Evolutionary conservation across 2,329 filamentous ascomycete species (phyloP).

Genomic region (Fusarium subtropicale): DNA sequence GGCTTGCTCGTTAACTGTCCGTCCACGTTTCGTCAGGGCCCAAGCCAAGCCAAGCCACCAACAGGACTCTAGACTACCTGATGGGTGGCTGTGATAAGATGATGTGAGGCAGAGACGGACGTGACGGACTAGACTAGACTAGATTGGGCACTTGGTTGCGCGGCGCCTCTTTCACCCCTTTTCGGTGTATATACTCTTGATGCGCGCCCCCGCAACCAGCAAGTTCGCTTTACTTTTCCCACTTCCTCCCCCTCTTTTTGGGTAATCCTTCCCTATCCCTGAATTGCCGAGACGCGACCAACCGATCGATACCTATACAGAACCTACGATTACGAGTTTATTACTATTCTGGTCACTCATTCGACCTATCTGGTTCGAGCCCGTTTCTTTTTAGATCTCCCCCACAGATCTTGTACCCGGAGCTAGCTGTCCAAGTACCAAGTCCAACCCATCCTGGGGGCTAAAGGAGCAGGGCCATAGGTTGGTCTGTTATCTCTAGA

Average conservation of each 20-base stretch:
- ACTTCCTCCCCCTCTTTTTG: constrained; percentile 4
- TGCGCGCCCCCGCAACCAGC: constrained; percentile 2
- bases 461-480: background rate
- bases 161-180: constrained; percentile 44
- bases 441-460: background rate
- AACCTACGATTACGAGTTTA: background rate
- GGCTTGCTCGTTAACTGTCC: background rate
- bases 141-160: constrained; percentile 33
- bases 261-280: background rate
- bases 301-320: background rate
- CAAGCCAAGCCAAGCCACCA: background rate
- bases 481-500: background rate
- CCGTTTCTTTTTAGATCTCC: background rate
- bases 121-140: background rate
- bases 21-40: background rate
- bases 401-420: background rate
- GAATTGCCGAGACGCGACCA: background rate
- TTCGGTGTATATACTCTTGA: constrained; percentile 40
- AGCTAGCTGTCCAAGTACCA: background rate
- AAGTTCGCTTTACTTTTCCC: background rate
- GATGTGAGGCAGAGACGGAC: background rate
- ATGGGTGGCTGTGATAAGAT: constrained; percentile 6
- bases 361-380: background rate
- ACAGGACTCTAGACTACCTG: background rate
- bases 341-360: background rate